Base-by-base conservation (phyloP, 2,329 filamentous ascomycete species). In the Phoma sp. region DNA sequence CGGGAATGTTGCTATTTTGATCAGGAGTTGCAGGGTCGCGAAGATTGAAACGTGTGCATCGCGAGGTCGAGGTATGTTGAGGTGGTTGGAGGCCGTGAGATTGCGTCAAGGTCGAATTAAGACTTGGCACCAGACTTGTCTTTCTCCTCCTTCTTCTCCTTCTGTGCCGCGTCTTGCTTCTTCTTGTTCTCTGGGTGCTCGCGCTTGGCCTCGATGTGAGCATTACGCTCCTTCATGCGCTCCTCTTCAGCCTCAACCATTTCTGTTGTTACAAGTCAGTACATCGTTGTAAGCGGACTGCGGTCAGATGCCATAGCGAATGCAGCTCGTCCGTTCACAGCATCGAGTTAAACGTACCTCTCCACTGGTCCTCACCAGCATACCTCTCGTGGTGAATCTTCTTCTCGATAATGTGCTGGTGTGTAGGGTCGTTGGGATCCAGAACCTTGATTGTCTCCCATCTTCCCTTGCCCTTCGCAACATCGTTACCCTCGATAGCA, bases 291-390 rank as follows among this genome's bases (percentile, higher is more conserved):
- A 33, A 43, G 12, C 43, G 39, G 46, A 56, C 46, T 19, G 27
- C 17, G 54, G 43, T 21, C 21, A 32, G 51, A 29, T 31, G 43
- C 10, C 53, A 51, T 63, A 44, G 61, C 49, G 58, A 63, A 62
- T 31, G 9, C 29, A 31, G 29, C 12, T 10, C 32, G 21, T 32
- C 46, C 12, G 41, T 49, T 10, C 5, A 15, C 25, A 31, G 13
- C 32, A 31, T 32, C 21, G 9, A 15, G 33, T 9, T 10, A 37
- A 61, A 78, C 86, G 73, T 77, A 90, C 88, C 88, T 81, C 86
- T 95, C 95, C 95, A 99, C 69, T 97, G 83, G 76, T 98, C 93
- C 80, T 96, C 91, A 39, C 92, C 91, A 73, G 88, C 84, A 75
- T 96, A 95, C 61, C 90, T 83, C 81, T 96, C 91, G 79, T 92